These are phyloP conservation scores for Periconia digitata DNA, from an alignment of 2,329 filamentous ascomycete genomes.

Conservation along the genomic window DNA sequence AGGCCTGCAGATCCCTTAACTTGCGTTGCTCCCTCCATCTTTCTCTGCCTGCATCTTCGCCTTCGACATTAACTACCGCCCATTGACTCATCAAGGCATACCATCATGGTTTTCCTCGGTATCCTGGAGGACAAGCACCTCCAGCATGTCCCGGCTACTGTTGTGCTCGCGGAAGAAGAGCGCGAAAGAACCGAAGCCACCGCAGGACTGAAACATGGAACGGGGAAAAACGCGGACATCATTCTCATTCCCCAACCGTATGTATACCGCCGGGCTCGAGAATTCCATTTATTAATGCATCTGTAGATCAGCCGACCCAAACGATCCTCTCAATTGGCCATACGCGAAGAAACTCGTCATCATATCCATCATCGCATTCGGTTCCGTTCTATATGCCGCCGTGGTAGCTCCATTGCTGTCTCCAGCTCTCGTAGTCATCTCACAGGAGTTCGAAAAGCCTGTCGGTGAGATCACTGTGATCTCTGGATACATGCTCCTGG, in stretches of 20 bases:
- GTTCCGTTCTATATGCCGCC: constrained; percentile 37
- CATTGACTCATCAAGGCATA: neutral
- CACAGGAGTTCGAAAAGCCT: constrained; percentile 25
- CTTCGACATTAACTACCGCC: neutral
- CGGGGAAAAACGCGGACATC: constrained; percentile 34
- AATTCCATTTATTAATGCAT: constrained; percentile 21
- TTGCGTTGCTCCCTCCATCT: neutral
- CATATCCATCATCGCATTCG: constrained; percentile 36
- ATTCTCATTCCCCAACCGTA: constrained; percentile 40
- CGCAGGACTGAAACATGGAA: constrained; percentile 34
- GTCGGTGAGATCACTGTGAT: constrained; percentile 40
- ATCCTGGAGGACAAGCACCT: constrained; percentile 37
- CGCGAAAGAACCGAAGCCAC: constrained; percentile 14
- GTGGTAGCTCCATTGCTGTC: constrained; percentile 37
- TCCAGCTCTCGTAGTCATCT: constrained; percentile 38
- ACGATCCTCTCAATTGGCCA: constrained; percentile 41
- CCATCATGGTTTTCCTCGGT: constrained; percentile 37
- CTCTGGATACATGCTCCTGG: constrained; percentile 42
- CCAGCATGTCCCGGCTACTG: constrained; percentile 37
- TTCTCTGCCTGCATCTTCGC: neutral
- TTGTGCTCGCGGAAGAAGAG: constrained; percentile 32
- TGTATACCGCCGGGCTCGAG: neutral
- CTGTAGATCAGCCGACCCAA: constrained; percentile 35
- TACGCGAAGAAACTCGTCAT: constrained; percentile 34
- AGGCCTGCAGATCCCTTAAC: neutral